phyloP scores from a whole-genome alignment of 2,329 filamentous ascomycete genomes.

The Exophiala bonariae region DNA sequence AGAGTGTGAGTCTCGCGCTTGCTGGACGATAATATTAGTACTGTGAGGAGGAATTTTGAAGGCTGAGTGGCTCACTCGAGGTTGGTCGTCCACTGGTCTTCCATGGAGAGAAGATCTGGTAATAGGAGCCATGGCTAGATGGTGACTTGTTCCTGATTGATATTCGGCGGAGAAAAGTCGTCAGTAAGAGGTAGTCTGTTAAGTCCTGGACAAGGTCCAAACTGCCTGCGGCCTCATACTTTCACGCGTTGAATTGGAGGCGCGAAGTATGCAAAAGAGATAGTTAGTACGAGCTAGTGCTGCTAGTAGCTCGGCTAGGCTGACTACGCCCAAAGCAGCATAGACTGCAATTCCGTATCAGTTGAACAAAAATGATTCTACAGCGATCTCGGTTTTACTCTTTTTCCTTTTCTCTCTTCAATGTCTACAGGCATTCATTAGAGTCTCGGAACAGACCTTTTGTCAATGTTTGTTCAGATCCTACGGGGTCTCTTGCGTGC shows the following conservation, averaged over 20 bases:
- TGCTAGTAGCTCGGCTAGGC: too few species aligned
- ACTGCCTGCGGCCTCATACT: too few species aligned
- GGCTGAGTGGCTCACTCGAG: slow-evolving; percentile 10
- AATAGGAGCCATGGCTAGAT: slow-evolving; percentile 44
- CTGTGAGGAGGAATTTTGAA: not conserved
- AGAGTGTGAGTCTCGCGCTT: not conserved
- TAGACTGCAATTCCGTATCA: not conserved
- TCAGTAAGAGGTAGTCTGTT: too few species aligned
- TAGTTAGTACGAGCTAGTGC: too few species aligned
- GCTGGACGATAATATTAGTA: not conserved
- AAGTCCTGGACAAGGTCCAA: too few species aligned
- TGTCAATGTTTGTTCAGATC: slow-evolving; percentile 89
- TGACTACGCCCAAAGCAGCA: too few species aligned
- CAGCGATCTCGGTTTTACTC: not conserved
- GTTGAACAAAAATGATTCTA: too few species aligned
- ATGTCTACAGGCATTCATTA: slow-evolving; percentile 87
- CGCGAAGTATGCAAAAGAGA: too few species aligned
- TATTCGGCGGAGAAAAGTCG: too few species aligned
- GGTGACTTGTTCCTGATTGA: too few species aligned
- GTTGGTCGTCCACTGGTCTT: slow-evolving; percentile 4
- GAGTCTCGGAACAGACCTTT: slow-evolving; percentile 93
- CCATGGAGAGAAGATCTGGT: slow-evolving; percentile 34
- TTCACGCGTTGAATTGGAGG: too few species aligned
- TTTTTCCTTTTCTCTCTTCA: slow-evolving; percentile 37
- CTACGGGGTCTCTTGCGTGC: slow-evolving; percentile 83